Evolutionary conservation across 129 eudicot genomes (phyloP).

Genomic region (Flaveria robusta): DNA sequence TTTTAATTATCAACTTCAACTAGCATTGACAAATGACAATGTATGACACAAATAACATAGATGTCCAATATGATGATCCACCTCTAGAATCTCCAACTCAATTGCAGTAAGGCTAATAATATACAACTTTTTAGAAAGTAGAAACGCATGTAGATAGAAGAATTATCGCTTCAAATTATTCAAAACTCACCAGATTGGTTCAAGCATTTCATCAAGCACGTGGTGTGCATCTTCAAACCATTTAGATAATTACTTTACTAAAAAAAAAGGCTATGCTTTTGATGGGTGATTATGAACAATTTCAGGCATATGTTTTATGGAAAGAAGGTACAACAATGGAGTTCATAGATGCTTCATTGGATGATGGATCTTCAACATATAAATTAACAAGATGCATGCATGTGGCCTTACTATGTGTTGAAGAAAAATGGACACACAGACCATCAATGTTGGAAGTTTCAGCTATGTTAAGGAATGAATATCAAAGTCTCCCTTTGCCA

Average conservation of each 20-base stretch:
- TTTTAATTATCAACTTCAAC: too few relatives aligned
- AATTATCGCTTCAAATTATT: neutral
- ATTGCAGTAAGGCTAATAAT: too few relatives aligned
- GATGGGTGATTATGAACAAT: neutral
- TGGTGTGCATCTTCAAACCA: neutral
- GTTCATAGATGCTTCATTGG: conserved; percentile 27
- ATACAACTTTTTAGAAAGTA: neutral
- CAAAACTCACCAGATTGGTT: neutral
- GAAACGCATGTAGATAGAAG: neutral
- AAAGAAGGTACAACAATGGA: conserved; percentile 28
- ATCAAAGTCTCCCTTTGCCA: conserved; percentile 24
- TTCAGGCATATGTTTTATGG: conserved; percentile 30
- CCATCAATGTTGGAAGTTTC: conserved; percentile 35
- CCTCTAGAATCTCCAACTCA: too few relatives aligned
- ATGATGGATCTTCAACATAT: conserved; percentile 28
- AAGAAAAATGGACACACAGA: conserved; percentile 30
- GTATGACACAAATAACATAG: too few relatives aligned
- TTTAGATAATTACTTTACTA: too few relatives aligned
- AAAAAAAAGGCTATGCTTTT: too few relatives aligned
- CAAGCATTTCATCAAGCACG: neutral
- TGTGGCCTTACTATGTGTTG: conserved; percentile 28
- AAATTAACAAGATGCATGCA: conserved; percentile 29
- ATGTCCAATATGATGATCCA: too few relatives aligned
- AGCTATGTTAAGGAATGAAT: conserved; percentile 24
- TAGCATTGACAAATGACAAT: too few relatives aligned